phyloP scores from a whole-genome alignment of 1,284 basidiomycete species.

The Fomitiporia mediterranea region DNA sequence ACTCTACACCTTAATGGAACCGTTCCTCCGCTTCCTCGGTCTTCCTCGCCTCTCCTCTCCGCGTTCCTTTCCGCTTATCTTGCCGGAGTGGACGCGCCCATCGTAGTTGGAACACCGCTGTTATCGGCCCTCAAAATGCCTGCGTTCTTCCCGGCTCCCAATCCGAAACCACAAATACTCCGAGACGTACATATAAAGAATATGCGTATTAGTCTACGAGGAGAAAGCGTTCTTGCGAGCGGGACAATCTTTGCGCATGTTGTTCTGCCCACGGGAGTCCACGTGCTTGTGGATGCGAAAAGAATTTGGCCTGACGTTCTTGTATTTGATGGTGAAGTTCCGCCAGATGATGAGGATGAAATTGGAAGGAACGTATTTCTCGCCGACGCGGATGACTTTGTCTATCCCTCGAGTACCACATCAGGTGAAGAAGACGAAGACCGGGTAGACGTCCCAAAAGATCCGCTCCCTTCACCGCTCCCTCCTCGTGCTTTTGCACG shows the following conservation, averaged over 20 bases:
- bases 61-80: slow-evolving; percentile 55
- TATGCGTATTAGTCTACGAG: slow-evolving; percentile 60
- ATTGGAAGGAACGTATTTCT: no score
- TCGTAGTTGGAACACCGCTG: slow-evolving; percentile 52
- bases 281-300: slow-evolving; percentile 54
- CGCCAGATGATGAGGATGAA: slow-evolving; percentile 30
- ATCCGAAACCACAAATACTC: slow-evolving; percentile 56
- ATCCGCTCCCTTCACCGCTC: slow-evolving; percentile 54
- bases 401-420: neutral
- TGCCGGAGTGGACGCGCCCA: slow-evolving; percentile 44
- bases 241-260: slow-evolving; percentile 59
- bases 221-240: slow-evolving; percentile 50
- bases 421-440: slow-evolving; percentile 10
- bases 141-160: slow-evolving; percentile 58
- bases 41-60: slow-evolving; percentile 32
- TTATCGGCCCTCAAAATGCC: slow-evolving; percentile 44
- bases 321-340: slow-evolving; percentile 66
- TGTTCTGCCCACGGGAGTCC: slow-evolving; percentile 62
- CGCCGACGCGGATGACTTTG: neutral
- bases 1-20: slow-evolving; percentile 51
- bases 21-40: slow-evolving; percentile 49
- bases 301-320: slow-evolving; percentile 68
- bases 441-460: slow-evolving; percentile 35
- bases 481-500: slow-evolving; percentile 69
- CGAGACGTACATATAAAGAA: slow-evolving; percentile 65